A percentile compares a stretch with the other conserved stretches of the same genome.
Evolutionary conservation across 208 protist genomes (phyloP).

Genomic region (Crithidia sp.): DNA sequence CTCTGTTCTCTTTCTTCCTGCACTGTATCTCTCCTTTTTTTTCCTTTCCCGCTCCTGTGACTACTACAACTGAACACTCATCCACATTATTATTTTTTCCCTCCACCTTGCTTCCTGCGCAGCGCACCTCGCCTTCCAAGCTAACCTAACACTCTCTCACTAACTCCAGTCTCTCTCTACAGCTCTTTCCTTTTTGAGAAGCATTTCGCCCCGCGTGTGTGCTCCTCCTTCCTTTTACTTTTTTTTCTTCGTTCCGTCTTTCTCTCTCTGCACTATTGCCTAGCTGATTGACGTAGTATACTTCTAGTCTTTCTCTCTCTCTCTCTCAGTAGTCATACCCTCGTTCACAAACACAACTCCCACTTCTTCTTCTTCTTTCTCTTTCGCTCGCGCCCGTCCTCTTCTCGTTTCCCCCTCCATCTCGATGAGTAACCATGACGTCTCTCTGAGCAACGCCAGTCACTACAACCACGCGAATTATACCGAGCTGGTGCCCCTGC

Average conservation of each 20-base stretch:
- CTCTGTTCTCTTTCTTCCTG: neutral
- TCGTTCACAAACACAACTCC: neutral
- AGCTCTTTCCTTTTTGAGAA: neutral
- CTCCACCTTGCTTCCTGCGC: neutral
- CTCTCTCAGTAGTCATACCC: conserved; percentile 1
- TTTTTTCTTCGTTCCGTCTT: conserved; percentile 1
- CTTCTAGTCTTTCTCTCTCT: neutral
- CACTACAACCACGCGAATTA: conserved; percentile 43
- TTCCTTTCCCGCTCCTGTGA: neutral
- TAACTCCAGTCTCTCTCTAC: conserved; percentile 3
- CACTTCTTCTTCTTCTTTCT: neutral
- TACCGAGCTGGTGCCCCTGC: conserved; percentile 14
- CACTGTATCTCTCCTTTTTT: neutral
- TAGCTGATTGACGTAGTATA: neutral
- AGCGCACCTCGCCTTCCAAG: conserved; percentile 20
- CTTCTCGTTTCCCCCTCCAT: neutral
- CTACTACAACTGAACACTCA: neutral
- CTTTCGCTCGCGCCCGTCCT: neutral
- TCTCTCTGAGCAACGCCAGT: conserved; percentile 42
- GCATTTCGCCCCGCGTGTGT: conserved; percentile 10
- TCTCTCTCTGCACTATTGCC: neutral
- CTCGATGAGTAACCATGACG: conserved; percentile 43
- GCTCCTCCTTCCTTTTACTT: neutral
- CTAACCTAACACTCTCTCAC: conserved; percentile 16
- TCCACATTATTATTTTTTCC: neutral